A percentile compares a stretch with the other conserved stretches of the same genome.
Evolutionary conservation across 2,329 filamentous ascomycete species (phyloP).

Genomic region (Nemania serpens): DNA sequence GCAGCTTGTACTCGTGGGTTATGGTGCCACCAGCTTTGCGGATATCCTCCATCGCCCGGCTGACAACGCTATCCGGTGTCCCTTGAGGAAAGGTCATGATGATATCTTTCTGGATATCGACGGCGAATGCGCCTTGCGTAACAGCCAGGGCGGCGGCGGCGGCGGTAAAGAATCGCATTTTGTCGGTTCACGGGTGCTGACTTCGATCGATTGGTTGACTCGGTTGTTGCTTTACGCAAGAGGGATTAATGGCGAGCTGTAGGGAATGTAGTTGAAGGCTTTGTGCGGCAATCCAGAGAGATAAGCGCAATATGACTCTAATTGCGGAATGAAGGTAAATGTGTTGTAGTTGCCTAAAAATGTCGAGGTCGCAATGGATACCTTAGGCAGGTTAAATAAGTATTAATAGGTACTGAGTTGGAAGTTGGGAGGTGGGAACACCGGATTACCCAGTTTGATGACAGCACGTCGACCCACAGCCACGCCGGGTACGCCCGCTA

Average conservation of each 20-base stretch:
- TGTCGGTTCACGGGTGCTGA: constrained; percentile 34
- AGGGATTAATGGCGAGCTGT: neutral
- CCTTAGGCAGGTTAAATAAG: neutral
- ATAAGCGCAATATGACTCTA: neutral
- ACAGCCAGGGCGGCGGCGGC: constrained; percentile 62
- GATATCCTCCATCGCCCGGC: constrained; percentile 73
- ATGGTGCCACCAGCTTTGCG: constrained; percentile 73
- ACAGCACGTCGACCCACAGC: constrained; percentile 10
- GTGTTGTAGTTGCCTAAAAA: constrained; percentile 10
- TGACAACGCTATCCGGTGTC: constrained; percentile 69
- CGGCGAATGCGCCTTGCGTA: constrained; percentile 62
- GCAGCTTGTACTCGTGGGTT: constrained; percentile 74
- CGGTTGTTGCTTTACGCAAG: neutral
- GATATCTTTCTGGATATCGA: constrained; percentile 72
- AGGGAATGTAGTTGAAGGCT: neutral
- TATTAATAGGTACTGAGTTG: no score
- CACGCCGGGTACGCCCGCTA: neutral
- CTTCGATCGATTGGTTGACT: constrained; percentile 15
- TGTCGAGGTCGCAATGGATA: neutral
- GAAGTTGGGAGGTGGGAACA: no score
- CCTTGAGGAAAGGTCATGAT: constrained; percentile 77
- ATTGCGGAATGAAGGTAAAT: neutral
- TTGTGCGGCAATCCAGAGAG: neutral
- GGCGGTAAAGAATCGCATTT: constrained; percentile 66
- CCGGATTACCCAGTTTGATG: neutral